Evolutionary conservation across 2,329 filamentous ascomycete species (phyloP).

Genomic region (Fulvia fulva): DNA sequence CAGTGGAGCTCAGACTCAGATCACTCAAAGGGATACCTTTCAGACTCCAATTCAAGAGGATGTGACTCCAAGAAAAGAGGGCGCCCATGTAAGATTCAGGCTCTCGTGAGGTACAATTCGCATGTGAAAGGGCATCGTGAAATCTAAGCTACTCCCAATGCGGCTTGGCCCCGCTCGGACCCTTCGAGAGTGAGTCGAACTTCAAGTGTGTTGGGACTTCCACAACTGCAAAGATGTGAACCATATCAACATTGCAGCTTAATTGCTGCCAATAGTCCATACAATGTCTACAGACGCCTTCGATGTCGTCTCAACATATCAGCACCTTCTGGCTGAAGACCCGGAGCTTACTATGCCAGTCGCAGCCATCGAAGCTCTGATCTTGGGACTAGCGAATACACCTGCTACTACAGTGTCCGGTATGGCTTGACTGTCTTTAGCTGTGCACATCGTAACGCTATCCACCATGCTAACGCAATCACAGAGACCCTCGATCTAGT

Average conservation of each 20-base stretch:
- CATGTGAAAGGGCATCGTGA: not conserved
- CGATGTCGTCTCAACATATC: constrained; percentile 63
- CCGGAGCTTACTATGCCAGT: constrained; percentile 91
- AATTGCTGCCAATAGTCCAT: not conserved
- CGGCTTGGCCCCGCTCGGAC: not conserved
- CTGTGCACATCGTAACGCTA: not conserved
- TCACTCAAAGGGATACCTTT: no score
- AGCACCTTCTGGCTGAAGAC: constrained; percentile 62
- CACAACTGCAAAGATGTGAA: not conserved
- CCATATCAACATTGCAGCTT: not conserved
- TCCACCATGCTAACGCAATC: not conserved
- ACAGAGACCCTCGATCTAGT: constrained; percentile 82
- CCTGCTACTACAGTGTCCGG: constrained; percentile 69
- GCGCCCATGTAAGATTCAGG: no score
- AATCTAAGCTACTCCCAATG: not conserved
- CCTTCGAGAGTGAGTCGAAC: not conserved
- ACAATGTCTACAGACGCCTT: constrained; percentile 9
- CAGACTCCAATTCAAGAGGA: no score
- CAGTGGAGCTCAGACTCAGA: no score
- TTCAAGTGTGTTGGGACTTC: not conserved
- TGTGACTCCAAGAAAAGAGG: no score
- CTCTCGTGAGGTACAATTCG: no score
- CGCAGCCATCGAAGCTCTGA: constrained; percentile 86
- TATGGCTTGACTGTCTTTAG: constrained; percentile 42
- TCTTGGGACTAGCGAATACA: constrained; percentile 75